Evolutionary conservation across 495 filamentous ascomycete species (phyloP).

Genomic region (Thozetella sp.): DNA sequence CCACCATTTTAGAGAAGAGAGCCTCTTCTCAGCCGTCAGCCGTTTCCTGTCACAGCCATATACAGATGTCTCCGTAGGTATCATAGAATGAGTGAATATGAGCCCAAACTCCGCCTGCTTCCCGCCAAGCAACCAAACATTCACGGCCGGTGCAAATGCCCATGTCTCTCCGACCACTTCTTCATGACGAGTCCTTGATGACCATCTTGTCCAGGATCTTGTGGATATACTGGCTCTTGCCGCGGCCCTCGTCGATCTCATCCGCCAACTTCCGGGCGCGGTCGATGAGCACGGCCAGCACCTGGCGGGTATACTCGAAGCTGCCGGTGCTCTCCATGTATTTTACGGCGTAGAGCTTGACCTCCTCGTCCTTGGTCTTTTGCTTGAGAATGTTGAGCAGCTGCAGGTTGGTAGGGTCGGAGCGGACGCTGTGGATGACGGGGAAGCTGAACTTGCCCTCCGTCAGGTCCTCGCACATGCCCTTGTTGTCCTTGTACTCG

Average conservation of each 20-base stretch:
- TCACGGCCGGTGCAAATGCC: no score
- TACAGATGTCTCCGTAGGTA: constrained; percentile 2
- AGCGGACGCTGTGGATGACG: constrained; percentile 91
- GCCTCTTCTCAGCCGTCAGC: not conserved
- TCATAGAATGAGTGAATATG: not conserved
- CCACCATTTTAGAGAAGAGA: not conserved
- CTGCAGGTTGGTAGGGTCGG: constrained; percentile 76
- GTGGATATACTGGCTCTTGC: constrained; percentile 43
- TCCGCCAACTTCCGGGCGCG: constrained; percentile 70
- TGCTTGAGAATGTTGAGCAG: constrained; percentile 92
- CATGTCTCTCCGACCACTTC: no score
- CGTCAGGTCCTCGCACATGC: constrained; percentile 93
- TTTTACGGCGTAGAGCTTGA: constrained; percentile 87
- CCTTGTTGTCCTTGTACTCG: constrained; percentile 86
- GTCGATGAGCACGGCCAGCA: constrained; percentile 66
- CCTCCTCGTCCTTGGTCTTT: constrained; percentile 79
- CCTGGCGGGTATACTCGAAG: constrained; percentile 80
- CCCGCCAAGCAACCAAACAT: no score
- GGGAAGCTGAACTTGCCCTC: constrained; percentile 99
- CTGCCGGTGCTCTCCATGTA: constrained; percentile 91
- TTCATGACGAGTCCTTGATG: constrained; percentile 16
- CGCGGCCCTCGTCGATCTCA: constrained; percentile 59
- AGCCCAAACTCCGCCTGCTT: constrained; percentile 2
- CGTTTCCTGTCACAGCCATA: not conserved
- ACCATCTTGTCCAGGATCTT: constrained; percentile 51